Evolutionary conservation across 345 rosid genomes (phyloP).

Genomic region (Gossypium ekmanianum): DNA sequence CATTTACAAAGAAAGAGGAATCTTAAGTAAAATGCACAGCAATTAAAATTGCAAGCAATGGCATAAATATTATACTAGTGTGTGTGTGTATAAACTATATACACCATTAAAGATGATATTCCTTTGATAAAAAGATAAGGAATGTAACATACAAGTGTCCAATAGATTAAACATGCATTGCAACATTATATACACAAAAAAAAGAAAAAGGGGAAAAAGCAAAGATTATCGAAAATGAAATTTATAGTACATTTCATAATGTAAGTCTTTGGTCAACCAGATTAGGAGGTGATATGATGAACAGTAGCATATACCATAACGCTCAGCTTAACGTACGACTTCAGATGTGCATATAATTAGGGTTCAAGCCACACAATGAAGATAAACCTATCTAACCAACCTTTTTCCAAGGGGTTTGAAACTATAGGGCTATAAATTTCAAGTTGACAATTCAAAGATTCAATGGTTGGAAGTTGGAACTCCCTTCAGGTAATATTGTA

Average conservation of each 20-base stretch:
- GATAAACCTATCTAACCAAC: too few relatives aligned
- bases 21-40: background rate
- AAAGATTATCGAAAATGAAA: background rate
- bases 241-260: background rate
- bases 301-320: background rate
- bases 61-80: background rate
- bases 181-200: background rate
- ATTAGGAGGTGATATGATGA: background rate
- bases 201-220: background rate
- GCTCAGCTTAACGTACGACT: background rate
- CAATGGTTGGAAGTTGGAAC: background rate
- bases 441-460: background rate
- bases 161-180: background rate
- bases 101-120: background rate
- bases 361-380: too few relatives aligned
- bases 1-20: constrained; percentile 12
- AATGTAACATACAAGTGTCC: background rate
- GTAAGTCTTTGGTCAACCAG: background rate
- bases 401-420: too few relatives aligned
- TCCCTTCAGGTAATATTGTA: background rate
- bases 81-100: background rate
- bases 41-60: constrained; percentile 10
- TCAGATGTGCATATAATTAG: background rate
- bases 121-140: background rate
- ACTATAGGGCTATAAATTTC: background rate